A percentile compares a stretch with the other conserved stretches of the same genome.
phyloP scores from a whole-genome alignment of 1,139 yeast species.

The Geotrichum carabidarum region DNA sequence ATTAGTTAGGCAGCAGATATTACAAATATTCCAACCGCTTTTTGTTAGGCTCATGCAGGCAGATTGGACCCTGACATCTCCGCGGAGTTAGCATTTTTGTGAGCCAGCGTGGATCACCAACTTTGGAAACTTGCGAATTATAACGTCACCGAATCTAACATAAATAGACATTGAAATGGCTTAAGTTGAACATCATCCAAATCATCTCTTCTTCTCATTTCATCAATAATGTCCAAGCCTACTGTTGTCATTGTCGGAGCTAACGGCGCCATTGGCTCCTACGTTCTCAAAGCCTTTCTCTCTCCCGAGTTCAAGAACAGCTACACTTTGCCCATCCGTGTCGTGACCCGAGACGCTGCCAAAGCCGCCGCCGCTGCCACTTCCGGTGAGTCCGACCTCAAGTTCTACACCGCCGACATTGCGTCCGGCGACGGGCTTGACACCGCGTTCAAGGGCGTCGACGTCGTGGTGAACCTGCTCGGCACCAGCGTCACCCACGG shows the following conservation, averaged over 20 bases:
- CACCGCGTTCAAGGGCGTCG: constrained; percentile 45
- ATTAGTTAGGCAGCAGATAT: too few relatives aligned
- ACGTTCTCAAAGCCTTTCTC: constrained; percentile 45
- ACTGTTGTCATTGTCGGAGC: constrained; percentile 51
- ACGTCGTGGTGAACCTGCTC: constrained; percentile 48
- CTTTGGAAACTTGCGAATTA: too few relatives aligned
- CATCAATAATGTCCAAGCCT: constrained; percentile 15
- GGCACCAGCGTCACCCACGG: constrained; percentile 35
- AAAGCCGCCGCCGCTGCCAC: constrained; percentile 41
- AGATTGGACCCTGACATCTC: too few relatives aligned
- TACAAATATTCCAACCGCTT: too few relatives aligned
- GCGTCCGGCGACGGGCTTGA: constrained; percentile 31
- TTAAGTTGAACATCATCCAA: too few relatives aligned
- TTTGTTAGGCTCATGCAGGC: too few relatives aligned
- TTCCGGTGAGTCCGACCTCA: constrained; percentile 32
- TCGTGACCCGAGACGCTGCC: constrained; percentile 46
- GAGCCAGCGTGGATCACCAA: too few relatives aligned
- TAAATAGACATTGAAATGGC: too few relatives aligned
- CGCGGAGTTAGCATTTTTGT: too few relatives aligned
- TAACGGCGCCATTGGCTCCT: constrained; percentile 50
- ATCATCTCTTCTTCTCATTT: neutral
- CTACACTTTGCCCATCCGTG: constrained; percentile 48
- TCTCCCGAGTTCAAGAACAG: constrained; percentile 44
- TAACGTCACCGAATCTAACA: too few relatives aligned
- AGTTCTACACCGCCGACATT: constrained; percentile 27